Conservation (phyloP, 2,329 filamentous ascomycete species). For the Chrysoporthe deuterocubensis region DNA sequence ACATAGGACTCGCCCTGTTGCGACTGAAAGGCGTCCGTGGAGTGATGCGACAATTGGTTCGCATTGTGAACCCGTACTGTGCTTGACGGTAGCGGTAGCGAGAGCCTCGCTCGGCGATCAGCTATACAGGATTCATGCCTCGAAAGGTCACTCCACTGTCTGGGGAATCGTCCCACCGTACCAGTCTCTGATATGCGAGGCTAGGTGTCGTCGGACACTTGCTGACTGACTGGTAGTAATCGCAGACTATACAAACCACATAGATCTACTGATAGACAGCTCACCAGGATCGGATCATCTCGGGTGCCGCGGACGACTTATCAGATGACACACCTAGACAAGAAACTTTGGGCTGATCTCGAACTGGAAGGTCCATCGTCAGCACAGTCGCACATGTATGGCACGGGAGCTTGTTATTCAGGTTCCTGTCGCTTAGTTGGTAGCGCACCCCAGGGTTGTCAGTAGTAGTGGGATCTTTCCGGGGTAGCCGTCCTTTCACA, state of each 20-base stretch:
- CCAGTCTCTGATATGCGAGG: too few relatives aligned
- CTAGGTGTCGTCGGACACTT: too few relatives aligned
- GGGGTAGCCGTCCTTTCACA: background rate
- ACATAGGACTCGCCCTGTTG: background rate
- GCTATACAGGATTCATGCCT: background rate
- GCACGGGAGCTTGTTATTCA: background rate
- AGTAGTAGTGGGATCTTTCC: background rate
- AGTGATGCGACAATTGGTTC: background rate
- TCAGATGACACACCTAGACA: background rate
- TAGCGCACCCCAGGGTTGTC: background rate
- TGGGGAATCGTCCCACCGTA: too few relatives aligned
- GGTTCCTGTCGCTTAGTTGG: background rate
- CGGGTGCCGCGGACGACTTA: slow-evolving; percentile 11
- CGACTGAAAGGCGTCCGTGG: background rate
- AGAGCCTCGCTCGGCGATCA: background rate
- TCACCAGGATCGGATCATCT: background rate
- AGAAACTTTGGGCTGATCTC: background rate
- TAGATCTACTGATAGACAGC: background rate
- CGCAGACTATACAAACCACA: too few relatives aligned
- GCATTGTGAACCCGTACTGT: background rate
- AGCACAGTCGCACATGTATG: background rate
- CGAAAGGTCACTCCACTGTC: background rate
- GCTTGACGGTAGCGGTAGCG: background rate
- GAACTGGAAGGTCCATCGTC: background rate
- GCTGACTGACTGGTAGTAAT: too few relatives aligned